Conservation (phyloP, 2,329 filamentous ascomycete species). For the Diplodia intermedia region DNA sequence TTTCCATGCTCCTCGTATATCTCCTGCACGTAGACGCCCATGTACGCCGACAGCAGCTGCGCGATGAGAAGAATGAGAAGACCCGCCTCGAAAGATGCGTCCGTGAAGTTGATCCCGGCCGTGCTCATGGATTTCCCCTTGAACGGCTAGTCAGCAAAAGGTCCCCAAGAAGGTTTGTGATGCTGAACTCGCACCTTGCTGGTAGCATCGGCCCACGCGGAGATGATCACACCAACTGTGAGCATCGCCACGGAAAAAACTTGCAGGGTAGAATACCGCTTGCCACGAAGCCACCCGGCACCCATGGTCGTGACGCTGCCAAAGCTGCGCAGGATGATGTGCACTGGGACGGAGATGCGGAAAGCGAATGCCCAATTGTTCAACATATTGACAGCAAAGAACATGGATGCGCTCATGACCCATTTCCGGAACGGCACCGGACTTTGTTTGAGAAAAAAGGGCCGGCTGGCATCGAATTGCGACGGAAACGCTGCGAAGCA, state of each 20-base stretch:
- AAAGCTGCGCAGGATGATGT: slow-evolving; percentile 94
- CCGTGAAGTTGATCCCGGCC: slow-evolving; percentile 47
- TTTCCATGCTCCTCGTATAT: slow-evolving; percentile 86
- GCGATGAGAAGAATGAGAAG: slow-evolving; percentile 84
- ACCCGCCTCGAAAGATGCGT: slow-evolving; percentile 68
- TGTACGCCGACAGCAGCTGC: slow-evolving; percentile 88
- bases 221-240: slow-evolving; percentile 83
- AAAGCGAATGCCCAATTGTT: slow-evolving; percentile 99
- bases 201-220: slow-evolving; percentile 87
- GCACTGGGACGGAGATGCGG: slow-evolving; percentile 92
- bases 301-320: slow-evolving; percentile 95
- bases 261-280: slow-evolving; percentile 81
- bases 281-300: slow-evolving; percentile 86
- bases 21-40: slow-evolving; percentile 93
- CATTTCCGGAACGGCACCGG: slow-evolving; percentile 84
- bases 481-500: slow-evolving; percentile 62
- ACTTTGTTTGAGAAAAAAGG: slow-evolving; percentile 77
- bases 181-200: slow-evolving; percentile 68
- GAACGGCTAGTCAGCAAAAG: not conserved
- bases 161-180: not conserved
- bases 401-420: slow-evolving; percentile 86
- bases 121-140: slow-evolving; percentile 54
- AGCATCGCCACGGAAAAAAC: slow-evolving; percentile 81
- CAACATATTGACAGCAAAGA: slow-evolving; percentile 91
- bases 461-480: slow-evolving; percentile 60